Evolutionary conservation across 2,329 filamentous ascomycete genomes (phyloP).

Genomic region (Trematosphaeria pertusa): DNA sequence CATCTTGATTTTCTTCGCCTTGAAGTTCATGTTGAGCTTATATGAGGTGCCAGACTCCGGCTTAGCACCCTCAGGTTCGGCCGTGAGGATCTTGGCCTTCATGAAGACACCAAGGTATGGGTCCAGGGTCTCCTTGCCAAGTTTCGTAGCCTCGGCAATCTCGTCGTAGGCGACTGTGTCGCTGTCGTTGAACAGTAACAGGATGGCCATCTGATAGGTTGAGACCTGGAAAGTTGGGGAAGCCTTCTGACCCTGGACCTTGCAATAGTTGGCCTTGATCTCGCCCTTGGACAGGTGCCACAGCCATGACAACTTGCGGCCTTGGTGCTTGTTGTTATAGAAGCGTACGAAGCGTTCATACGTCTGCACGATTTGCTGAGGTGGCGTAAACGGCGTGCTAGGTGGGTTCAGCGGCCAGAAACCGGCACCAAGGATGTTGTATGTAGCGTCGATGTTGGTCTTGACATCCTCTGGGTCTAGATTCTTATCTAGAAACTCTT

Average conservation of each 20-base stretch:
- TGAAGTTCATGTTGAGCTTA: constrained; percentile 91
- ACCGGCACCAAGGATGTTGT: constrained; percentile 91
- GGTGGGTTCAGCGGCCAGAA: constrained; percentile 95
- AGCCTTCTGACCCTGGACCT: constrained; percentile 69
- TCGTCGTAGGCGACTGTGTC: constrained; percentile 88
- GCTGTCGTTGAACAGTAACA: constrained; percentile 92
- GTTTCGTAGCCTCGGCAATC: constrained; percentile 79
- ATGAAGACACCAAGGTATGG: constrained; percentile 84
- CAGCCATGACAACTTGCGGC: constrained; percentile 95
- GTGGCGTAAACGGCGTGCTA: constrained; percentile 86
- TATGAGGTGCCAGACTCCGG: constrained; percentile 80
- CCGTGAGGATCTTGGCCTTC: constrained; percentile 87
- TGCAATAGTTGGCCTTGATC: constrained; percentile 91
- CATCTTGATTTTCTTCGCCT: constrained; percentile 97
- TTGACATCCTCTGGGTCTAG: constrained; percentile 71
- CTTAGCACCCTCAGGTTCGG: constrained; percentile 76
- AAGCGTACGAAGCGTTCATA: constrained; percentile 89
- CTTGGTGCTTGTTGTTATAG: constrained; percentile 96
- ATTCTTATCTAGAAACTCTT: constrained; percentile 74
- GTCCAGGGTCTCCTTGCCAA: constrained; percentile 84
- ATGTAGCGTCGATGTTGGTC: constrained; percentile 80
- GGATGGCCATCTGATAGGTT: constrained; percentile 95
- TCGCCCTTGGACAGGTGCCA: constrained; percentile 99
- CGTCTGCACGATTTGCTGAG: constrained; percentile 81
- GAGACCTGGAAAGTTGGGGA: constrained; percentile 98